Evolutionary conservation across 495 filamentous ascomycete genomes (phyloP), one percentile per base, ranked within the genome.

Genomic region (Aspergillus nanangensis): DNA sequence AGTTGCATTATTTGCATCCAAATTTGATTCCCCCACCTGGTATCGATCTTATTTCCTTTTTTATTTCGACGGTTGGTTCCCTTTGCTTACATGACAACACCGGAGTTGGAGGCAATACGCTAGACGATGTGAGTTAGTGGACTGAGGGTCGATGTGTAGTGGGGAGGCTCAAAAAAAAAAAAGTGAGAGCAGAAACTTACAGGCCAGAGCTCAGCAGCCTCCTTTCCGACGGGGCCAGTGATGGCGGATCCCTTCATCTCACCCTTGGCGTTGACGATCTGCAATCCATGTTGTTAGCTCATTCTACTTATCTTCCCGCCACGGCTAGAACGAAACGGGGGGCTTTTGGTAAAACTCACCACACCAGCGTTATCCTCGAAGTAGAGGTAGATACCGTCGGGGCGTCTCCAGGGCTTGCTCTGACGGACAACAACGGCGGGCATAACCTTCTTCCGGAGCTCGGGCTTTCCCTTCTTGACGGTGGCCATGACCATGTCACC

Each of bases 191-290:
- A 8, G 19, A n/a, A 48, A 75, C 85, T 72, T 78, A 92, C 87
- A 71, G 93, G 93, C 93, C 93, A 98, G 65, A 97, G 82, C 78
- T 98, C 93, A 71, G 93, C 93, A 70, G 93, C 94, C 75, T 98
- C 93, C 85, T 98, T 99, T 69, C 94, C 93, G 67, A 99, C 94
- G 45, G 94, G 94, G 47, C 93, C 93, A 56, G 93, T 99, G 67
- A 99, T 97, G 70, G 93, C 93, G 51, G 88, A 95, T 66, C 93
- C 93, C 83, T 99, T 99, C 93, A 99, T 99, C 79, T 99, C 93
- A 76, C 93, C 93, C 85, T 99, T 99, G 74, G 90, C 89, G 81
- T 99, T 99, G 80, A 99, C 94, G 65, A 97, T 99, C 90, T 95
- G 44, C 38, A 20, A n/a, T n/a, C n/a, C n/a, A n/a, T n/a, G 44